Evolutionary conservation across 805 yeast species (phyloP), one percentile per base, ranked within the genome.

Genomic region (Kodamaea kakaduensis): DNA sequence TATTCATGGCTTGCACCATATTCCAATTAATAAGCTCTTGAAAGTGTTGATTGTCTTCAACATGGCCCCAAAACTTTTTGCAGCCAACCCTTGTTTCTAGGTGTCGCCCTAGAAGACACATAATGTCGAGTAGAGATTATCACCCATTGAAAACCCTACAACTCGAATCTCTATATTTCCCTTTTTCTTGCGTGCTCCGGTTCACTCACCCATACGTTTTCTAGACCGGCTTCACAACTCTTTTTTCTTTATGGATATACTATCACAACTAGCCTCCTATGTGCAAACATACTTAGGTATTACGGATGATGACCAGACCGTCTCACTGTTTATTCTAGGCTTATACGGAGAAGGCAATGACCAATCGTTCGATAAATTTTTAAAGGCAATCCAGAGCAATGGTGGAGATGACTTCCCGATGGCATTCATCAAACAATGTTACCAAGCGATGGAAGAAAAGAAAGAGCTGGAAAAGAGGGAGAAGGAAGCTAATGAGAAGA

Each of bases 371-470:
- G 35, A 31, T 18, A 30, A 21, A 4, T 48, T 45, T 38, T 33
- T 48, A 17, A 31, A 32, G 20, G 40, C 50, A 6, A 44, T 66
- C 12, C 36, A 42, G 14, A 52, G 50, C n/a, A 65, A 65, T 43
- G 71, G 73, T 1, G 72, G 71, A 4, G 62, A 55, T 8, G 67
- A 58, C 15, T 66, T 67, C 34, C 69, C 71, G 1, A 37, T 26
- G 8, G 52, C 48, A 25, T 65, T 67, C 37, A 41, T 61, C 2
- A 35, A 36, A 9, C 46, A 48, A 6, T 51, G 56, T 6, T 52
- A 45, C 37, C 46, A 44, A 17, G 36, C 44, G 8, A 26, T 39
- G 44, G 16, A 31, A 19, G 18, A 17, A 24, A 18, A 26, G 19
- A 29, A 39, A 36, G 33, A 37, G 33, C 13, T 25, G 38, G 14